phyloP scores from a whole-genome alignment of 1,139 yeast species.

The Magnusiomyces sp. region DNA sequence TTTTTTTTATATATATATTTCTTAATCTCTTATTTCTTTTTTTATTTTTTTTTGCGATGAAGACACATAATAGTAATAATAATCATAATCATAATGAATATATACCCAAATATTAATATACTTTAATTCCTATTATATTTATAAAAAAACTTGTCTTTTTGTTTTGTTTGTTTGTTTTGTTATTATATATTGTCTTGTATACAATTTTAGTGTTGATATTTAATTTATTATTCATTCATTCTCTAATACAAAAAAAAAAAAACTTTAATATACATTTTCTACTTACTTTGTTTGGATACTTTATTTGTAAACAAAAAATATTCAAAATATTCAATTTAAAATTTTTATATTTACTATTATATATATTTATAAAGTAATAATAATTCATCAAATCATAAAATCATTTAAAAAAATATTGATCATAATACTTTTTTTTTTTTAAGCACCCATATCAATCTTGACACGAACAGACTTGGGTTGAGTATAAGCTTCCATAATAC shows the following conservation, averaged over 20 bases:
- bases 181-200: background rate
- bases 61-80: no score
- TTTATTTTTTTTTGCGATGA: no score
- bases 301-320: background rate
- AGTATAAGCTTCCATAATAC: constrained; percentile 60
- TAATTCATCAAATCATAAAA: background rate
- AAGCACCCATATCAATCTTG: constrained; percentile 7
- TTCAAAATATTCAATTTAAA: background rate
- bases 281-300: background rate
- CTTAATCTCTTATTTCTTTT: no score
- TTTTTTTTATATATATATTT: no score
- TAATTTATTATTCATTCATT: background rate
- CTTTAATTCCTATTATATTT: no score
- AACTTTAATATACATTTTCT: background rate
- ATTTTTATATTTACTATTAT: no score
- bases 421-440: background rate
- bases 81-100: no score
- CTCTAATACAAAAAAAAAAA: background rate
- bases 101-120: no score
- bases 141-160: no score
- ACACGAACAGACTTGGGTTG: constrained; percentile 59
- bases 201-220: background rate
- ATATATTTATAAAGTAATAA: background rate
- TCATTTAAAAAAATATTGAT: background rate
- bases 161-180: background rate